These are phyloP conservation scores for Plectosphaerella cucumerina DNA, from an alignment of 2,329 filamentous ascomycete genomes.

Conservation along the genomic window DNA sequence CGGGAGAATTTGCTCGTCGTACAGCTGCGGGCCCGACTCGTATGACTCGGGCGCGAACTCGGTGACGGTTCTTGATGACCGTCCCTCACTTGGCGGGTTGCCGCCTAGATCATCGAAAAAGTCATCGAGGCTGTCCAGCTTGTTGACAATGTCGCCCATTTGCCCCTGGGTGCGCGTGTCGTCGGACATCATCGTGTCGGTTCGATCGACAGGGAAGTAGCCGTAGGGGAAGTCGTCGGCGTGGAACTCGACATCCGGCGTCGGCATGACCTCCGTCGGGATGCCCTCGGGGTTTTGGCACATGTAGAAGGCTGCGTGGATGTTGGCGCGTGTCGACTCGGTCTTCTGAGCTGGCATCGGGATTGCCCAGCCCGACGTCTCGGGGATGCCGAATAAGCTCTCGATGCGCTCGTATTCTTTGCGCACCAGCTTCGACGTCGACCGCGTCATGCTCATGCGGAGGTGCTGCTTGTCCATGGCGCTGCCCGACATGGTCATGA, in stretches of 20 bases:
- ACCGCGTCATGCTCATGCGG: slow-evolving; percentile 95
- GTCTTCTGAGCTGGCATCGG: slow-evolving; percentile 90
- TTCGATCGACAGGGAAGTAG: slow-evolving; percentile 69
- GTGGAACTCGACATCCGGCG: slow-evolving; percentile 89
- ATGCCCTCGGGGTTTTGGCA: slow-evolving; percentile 67
- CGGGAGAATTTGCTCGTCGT: slow-evolving; percentile 88
- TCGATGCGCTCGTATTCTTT: slow-evolving; percentile 95
- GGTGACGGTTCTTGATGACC: slow-evolving; percentile 59
- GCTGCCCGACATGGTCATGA: slow-evolving; percentile 89
- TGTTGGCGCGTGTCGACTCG: slow-evolving; percentile 79
- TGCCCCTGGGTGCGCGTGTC: slow-evolving; percentile 68
- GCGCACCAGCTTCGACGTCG: slow-evolving; percentile 76
- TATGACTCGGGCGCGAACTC: slow-evolving; percentile 62
- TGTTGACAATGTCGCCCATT: slow-evolving; percentile 78
- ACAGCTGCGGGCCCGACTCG: slow-evolving; percentile 75
- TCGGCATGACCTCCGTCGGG: slow-evolving; percentile 58
- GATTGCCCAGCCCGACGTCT: slow-evolving; percentile 93
- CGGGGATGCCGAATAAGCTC: slow-evolving; percentile 93
- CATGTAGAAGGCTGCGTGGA: slow-evolving; percentile 94
- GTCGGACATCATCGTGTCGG: slow-evolving; percentile 91
- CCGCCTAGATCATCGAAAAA: slow-evolving; percentile 70
- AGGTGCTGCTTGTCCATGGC: slow-evolving; percentile 93
- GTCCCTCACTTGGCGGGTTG: slow-evolving; percentile 57
- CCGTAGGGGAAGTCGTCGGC: slow-evolving; percentile 81
- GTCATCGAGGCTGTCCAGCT: slow-evolving; percentile 74